Conservation (phyloP, 2,329 filamentous ascomycete genomes). For the Lasiodiplodia theobromae region DNA sequence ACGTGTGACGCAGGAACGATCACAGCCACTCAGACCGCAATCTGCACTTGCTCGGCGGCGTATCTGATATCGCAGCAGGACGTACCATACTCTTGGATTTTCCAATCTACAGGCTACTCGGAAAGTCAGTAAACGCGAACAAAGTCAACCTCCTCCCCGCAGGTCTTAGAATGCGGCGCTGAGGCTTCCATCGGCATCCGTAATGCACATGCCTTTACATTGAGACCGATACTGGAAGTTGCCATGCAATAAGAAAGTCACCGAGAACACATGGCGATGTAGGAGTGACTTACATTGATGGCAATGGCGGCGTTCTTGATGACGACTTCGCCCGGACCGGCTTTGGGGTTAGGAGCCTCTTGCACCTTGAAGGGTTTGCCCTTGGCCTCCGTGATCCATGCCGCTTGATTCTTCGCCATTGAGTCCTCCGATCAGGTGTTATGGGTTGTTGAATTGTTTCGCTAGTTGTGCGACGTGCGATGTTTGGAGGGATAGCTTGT, state of each 20-base stretch:
- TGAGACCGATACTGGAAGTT: neutral
- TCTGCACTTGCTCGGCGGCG: too few species aligned
- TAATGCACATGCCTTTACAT: neutral
- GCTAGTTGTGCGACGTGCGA: neutral
- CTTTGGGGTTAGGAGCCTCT: slow-evolving; percentile 39
- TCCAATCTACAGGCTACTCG: slow-evolving; percentile 15
- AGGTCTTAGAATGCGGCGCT: neutral
- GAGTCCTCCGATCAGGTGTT: neutral
- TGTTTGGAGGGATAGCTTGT: neutral
- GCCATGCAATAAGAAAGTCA: neutral
- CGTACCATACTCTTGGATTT: slow-evolving; percentile 18
- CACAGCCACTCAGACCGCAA: neutral
- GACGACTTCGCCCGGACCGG: slow-evolving; percentile 42
- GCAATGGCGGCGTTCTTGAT: slow-evolving; percentile 45
- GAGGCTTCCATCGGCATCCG: neutral
- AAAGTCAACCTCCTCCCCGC: neutral
- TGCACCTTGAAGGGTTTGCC: slow-evolving; percentile 41
- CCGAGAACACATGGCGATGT: neutral
- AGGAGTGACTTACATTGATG: slow-evolving; percentile 35
- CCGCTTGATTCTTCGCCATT: slow-evolving; percentile 40
- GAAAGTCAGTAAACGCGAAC: neutral
- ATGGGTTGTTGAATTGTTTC: neutral
- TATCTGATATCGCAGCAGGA: neutral
- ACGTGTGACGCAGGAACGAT: slow-evolving; percentile 15
- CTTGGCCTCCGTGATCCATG: slow-evolving; percentile 41